Conservation (phyloP, 768 basidiomycete species). For the Cytidiella melzeri region DNA sequence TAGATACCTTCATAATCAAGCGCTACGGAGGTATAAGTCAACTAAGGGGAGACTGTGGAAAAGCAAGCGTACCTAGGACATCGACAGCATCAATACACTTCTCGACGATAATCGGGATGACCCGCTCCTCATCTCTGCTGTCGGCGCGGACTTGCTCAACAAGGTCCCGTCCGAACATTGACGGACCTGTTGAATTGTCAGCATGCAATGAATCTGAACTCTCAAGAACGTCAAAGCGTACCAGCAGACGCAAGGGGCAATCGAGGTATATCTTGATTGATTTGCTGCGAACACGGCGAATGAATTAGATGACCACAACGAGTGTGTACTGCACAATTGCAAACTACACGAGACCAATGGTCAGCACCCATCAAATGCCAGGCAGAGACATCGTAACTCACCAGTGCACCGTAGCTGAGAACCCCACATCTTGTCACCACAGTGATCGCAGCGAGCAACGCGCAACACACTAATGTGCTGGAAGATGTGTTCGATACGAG, state of each 20-base stretch:
- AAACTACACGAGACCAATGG: conserved; percentile 40
- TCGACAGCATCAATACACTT: conserved; percentile 97
- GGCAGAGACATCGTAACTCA: conserved; percentile 31
- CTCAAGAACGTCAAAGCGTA: conserved; percentile 20
- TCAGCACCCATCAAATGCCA: conserved; percentile 1
- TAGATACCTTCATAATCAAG: conserved; percentile 98
- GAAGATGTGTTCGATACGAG: conserved; percentile 68
- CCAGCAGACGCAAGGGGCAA: conserved; percentile 26
- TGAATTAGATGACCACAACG: conserved; percentile 74
- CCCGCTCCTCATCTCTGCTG: conserved; percentile 47
- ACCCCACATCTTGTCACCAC: conserved; percentile 98
- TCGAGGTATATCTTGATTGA: conserved; percentile 24
- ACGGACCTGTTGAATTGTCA: conserved; percentile 34
- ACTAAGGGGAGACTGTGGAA: neutral
- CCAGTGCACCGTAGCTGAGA: conserved; percentile 88
- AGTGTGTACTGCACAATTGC: conserved; percentile 81
- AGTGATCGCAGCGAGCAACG: conserved; percentile 91
- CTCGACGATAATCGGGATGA: conserved; percentile 84
- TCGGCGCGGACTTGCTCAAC: conserved; percentile 77
- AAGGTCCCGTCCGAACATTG: conserved; percentile 91
- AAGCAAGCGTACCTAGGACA: conserved; percentile 51
- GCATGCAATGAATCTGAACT: neutral
- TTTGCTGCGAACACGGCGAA: conserved; percentile 56
- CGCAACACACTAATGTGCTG: conserved; percentile 84
- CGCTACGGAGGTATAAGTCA: conserved; percentile 35